phyloP scores from a whole-genome alignment of 2,329 filamentous ascomycete species.

The Colletotrichum noveboracense region DNA sequence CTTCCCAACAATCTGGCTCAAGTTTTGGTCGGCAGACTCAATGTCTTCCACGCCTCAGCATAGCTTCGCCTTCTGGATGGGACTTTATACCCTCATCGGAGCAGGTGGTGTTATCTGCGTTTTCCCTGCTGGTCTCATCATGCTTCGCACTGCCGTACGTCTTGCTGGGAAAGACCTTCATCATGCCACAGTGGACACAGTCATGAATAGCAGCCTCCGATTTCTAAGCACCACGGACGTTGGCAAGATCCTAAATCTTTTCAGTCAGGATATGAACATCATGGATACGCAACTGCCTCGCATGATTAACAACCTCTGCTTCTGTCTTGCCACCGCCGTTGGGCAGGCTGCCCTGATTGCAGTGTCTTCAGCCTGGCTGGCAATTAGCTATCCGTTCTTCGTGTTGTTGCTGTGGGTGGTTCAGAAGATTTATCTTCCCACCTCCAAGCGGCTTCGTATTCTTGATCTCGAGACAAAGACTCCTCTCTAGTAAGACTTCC shows the following conservation, averaged over 20 bases:
- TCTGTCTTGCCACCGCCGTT: conserved; percentile 37
- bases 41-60: conserved; percentile 14
- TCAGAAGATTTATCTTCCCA: conserved; percentile 63
- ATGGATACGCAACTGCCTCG: conserved; percentile 24
- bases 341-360: conserved; percentile 53
- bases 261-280: conserved; percentile 26
- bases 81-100: conserved; percentile 32
- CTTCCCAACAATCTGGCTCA: conserved; percentile 43
- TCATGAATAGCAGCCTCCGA: not conserved
- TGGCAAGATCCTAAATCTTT: not conserved
- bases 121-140: not conserved
- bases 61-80: conserved; percentile 31
- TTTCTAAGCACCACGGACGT: not conserved
- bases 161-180: conserved; percentile 22
- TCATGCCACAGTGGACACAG: not conserved
- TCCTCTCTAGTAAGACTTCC: conserved; percentile 51
- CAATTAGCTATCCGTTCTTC: conserved; percentile 55
- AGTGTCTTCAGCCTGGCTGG: conserved; percentile 45
- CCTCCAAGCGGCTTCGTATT: conserved; percentile 64
- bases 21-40: conserved; percentile 41
- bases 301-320: not conserved
- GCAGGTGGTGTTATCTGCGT: not conserved
- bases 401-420: conserved; percentile 50
- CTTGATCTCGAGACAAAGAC: conserved; percentile 66
- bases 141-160: not conserved